These are phyloP conservation scores for Sphaerulina musiva DNA, from an alignment of 2,329 filamentous ascomycete species.

Conservation along the genomic window DNA sequence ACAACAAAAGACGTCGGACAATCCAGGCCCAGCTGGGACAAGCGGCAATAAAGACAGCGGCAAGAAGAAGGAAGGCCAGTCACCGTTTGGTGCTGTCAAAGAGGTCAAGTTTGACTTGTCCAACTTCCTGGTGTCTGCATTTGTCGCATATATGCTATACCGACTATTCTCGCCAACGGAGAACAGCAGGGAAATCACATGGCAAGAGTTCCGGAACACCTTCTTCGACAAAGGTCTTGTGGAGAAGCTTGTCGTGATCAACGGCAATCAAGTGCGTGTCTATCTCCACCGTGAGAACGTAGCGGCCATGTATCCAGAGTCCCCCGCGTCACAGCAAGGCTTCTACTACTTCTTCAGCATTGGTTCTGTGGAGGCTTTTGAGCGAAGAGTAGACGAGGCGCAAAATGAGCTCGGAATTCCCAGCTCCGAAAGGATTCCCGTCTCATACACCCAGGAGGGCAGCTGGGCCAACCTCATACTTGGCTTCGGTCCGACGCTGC, in stretches of 20 bases:
- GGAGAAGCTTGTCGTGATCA: constrained; percentile 79
- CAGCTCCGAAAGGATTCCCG: constrained; percentile 79
- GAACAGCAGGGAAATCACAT: constrained; percentile 76
- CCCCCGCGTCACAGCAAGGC: constrained; percentile 58
- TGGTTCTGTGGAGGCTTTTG: constrained; percentile 88
- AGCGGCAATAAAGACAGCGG: constrained; percentile 38
- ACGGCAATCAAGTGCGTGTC: constrained; percentile 70
- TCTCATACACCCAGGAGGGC: constrained; percentile 76
- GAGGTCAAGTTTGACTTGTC: constrained; percentile 51
- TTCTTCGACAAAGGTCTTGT: constrained; percentile 96
- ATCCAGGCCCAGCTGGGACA: constrained; percentile 37
- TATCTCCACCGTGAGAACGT: constrained; percentile 71
- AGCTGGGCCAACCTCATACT: constrained; percentile 65
- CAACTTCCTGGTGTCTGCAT: constrained; percentile 51
- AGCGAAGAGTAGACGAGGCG: constrained; percentile 78
- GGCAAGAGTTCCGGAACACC: constrained; percentile 89
- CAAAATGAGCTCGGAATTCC: constrained; percentile 85
- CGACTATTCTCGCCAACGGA: constrained; percentile 56
- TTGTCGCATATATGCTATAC: constrained; percentile 59
- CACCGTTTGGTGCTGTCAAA: constrained; percentile 34
- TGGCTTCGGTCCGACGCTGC: constrained; percentile 76
- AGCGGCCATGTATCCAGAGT: constrained; percentile 67
- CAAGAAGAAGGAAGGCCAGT: constrained; percentile 33
- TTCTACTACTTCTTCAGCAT: constrained; percentile 93
- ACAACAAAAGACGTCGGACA: constrained; percentile 42